Conservation (phyloP, 2,329 filamentous ascomycete species). For the Diaporthe sp. region DNA sequence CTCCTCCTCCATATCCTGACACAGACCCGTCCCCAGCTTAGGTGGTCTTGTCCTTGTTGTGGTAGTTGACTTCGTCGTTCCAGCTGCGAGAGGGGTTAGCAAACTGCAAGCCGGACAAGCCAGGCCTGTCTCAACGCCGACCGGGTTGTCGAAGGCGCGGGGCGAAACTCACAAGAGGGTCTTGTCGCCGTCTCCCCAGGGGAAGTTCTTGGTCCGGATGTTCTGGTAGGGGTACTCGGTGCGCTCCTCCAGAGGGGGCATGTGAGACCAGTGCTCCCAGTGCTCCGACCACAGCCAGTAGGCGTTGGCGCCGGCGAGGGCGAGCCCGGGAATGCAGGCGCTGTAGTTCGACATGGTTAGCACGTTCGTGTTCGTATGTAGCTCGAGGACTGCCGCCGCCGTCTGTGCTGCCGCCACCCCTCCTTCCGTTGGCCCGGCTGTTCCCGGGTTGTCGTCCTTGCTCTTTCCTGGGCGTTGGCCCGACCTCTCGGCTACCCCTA, state of each 20-base stretch:
- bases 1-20: conserved; percentile 4
- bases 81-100: conserved; percentile 69
- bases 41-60: conserved; percentile 85
- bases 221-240: conserved; percentile 97
- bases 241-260: conserved; percentile 89
- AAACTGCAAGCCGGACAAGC: background rate
- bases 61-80: conserved; percentile 96
- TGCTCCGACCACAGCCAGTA: conserved; percentile 94
- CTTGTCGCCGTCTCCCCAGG: conserved; percentile 95
- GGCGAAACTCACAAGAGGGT: conserved; percentile 28
- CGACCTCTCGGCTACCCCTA: background rate
- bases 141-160: no score
- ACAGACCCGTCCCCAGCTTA: conserved; percentile 45
- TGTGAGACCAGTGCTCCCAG: conserved; percentile 94
- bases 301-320: conserved; percentile 81
- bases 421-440: background rate
- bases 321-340: conserved; percentile 77
- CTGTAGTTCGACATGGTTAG: conserved; percentile 55
- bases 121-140: background rate
- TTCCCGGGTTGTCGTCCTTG: background rate
- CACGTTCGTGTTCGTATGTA: background rate
- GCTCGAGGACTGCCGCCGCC: background rate
- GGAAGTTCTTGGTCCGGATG: conserved; percentile 94
- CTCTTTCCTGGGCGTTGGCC: background rate
- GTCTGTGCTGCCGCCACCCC: background rate